phyloP scores from a whole-genome alignment of 2,329 filamentous ascomycete species.

The Furcasterigmium furcatum region DNA sequence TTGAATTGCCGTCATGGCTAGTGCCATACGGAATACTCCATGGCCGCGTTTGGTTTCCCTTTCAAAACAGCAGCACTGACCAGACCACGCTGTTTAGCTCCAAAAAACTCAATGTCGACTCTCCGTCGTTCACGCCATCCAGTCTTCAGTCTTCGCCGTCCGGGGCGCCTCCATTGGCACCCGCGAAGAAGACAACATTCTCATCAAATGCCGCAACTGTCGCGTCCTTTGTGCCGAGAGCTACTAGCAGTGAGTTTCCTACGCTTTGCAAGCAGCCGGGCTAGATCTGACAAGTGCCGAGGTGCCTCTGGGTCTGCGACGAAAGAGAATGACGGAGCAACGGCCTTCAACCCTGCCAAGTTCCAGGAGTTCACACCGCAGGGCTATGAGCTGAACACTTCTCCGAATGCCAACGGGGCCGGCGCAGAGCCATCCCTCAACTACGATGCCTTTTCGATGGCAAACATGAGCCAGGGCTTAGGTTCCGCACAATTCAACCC shows the following conservation, averaged over 20 bases:
- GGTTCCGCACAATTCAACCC: conserved; percentile 62
- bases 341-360: conserved; percentile 51
- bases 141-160: conserved; percentile 23
- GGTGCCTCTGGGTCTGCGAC: conserved; percentile 15
- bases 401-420: conserved; percentile 41
- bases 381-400: conserved; percentile 45
- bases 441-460: conserved; percentile 65
- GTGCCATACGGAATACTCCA: too few relatives aligned
- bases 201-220: conserved; percentile 89
- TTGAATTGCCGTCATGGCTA: too few relatives aligned
- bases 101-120: conserved; percentile 93
- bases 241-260: conserved; percentile 39
- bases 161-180: conserved; percentile 25
- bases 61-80: too few relatives aligned
- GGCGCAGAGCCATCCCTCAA: conserved; percentile 43
- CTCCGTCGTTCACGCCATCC: conserved; percentile 86
- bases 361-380: conserved; percentile 60
- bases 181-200: conserved; percentile 69
- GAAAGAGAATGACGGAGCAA: conserved; percentile 32
- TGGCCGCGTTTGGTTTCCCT: too few relatives aligned
- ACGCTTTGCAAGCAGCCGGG: too few relatives aligned
- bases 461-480: conserved; percentile 48
- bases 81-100: conserved; percentile 31
- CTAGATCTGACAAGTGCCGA: conserved; percentile 8
- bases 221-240: conserved; percentile 77